Conservation (phyloP, 169 alveolate species). For the Eimeria necatrix region DNA sequence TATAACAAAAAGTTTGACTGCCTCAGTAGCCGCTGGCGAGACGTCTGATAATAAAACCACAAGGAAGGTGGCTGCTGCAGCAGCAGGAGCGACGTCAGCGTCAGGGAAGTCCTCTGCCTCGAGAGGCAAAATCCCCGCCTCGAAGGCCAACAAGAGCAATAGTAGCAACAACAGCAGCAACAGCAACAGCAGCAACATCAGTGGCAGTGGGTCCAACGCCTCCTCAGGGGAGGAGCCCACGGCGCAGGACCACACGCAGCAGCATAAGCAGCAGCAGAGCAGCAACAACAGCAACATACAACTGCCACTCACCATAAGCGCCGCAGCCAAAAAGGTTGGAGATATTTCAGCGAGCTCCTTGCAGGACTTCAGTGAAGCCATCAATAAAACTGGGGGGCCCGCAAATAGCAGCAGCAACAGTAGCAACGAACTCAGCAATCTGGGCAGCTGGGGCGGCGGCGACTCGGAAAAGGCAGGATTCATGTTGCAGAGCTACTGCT, state of each 20-base stretch:
- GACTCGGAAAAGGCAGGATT: neutral
- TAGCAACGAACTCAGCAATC: neutral
- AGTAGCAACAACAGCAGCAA: neutral
- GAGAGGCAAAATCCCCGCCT: neutral
- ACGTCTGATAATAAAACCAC: no score
- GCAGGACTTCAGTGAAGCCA: neutral
- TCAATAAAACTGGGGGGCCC: neutral
- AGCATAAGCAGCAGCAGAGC: neutral
- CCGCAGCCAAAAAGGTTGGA: neutral
- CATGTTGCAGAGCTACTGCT: slow-evolving; percentile 34
- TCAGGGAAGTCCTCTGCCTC: neutral
- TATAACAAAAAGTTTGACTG: no score
- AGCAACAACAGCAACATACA: neutral
- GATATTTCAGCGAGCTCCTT: neutral
- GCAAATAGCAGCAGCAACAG: slow-evolving; percentile 14
- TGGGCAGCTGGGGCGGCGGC: neutral
- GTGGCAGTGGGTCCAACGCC: neutral
- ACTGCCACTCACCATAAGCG: neutral
- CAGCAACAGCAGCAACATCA: neutral
- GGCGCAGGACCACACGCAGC: neutral
- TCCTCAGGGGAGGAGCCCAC: neutral
- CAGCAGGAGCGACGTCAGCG: slow-evolving; percentile 2
- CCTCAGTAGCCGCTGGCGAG: no score
- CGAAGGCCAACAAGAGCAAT: neutral
- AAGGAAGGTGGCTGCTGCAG: neutral